phyloP scores from a whole-genome alignment of 352 stramenopile species.

The Phytophthora colocasiae region DNA sequence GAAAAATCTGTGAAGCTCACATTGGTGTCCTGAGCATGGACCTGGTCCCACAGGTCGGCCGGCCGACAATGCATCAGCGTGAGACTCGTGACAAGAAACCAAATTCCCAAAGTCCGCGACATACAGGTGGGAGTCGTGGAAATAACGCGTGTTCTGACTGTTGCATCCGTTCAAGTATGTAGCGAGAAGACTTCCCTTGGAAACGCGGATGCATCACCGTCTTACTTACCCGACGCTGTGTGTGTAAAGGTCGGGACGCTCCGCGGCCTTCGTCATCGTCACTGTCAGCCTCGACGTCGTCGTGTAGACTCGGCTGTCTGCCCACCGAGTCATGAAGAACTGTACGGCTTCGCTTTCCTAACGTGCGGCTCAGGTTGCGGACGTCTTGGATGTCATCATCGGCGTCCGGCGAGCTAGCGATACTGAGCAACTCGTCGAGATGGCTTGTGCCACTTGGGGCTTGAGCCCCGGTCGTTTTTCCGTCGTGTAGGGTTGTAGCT shows the following conservation, averaged over 20 bases:
- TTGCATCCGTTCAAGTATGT: constrained; percentile 2
- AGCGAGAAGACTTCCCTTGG: not conserved
- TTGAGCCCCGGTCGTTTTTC: not conserved
- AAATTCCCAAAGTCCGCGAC: not conserved
- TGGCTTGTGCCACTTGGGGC: not conserved
- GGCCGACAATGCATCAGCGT: constrained; percentile 2
- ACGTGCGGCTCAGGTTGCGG: not conserved
- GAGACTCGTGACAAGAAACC: not conserved
- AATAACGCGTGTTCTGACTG: not conserved
- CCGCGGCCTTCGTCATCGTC: not conserved
- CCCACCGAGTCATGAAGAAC: no score
- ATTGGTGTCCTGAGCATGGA: not conserved
- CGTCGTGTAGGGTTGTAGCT: no score
- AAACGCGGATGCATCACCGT: not conserved
- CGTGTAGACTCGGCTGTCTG: not conserved
- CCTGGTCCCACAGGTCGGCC: not conserved
- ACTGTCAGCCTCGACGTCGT: not conserved
- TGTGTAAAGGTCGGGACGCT: not conserved
- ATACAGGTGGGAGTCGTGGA: not conserved
- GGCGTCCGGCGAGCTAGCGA: not conserved
- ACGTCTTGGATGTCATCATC: not conserved
- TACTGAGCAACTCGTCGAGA: not conserved
- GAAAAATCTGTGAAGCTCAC: constrained; percentile 2
- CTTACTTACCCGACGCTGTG: not conserved
- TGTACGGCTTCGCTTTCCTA: not conserved